Evolutionary conservation across 2,329 filamentous ascomycete genomes (phyloP), one percentile per base, ranked within the genome.

Genomic region (Botrytis medusae): DNA sequence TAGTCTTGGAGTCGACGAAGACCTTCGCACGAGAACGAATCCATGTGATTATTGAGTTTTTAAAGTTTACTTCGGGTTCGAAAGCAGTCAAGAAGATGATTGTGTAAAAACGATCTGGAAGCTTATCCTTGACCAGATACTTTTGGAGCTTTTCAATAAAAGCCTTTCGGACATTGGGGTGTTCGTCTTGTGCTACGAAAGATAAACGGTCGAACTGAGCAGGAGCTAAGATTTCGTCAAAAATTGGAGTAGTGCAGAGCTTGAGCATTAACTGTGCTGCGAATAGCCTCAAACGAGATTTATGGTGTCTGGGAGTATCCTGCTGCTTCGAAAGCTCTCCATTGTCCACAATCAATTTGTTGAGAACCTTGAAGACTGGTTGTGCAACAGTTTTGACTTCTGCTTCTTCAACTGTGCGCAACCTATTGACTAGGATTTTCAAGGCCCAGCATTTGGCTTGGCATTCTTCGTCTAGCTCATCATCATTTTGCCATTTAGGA

Each of bases 111-210:
- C 95, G 90, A 20, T 87, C 85, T 1, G 89, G 87, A 3, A 97
- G 86, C 77, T 87, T 90, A 72, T 88, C 88, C 71, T 92, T 89
- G 16, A 92, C 92, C 7, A 98, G 88, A 79, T 97, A 95, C 83
- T 97, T 98, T 83, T 97, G 96, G 59, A 99, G 85, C 78, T 95
- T 94, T 79, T 91, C 90, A 71, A 96, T 87, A 79, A 99, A 98
- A 2, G 88, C 89, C 64, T 87, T 88, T 48, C 96, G 91, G 42
- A 98, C 94, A 76, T 91, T 87, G 2, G 88, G 84, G 68, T 92
- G 86, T 9, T 87, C 86, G 79, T 98, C 95, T 80, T 98, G 95
- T 2, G 92, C 89, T 20, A 97, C 88, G 74, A 93, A 87, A 0
- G 94, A 92, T 18, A 99, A 87, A 42, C 89, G 87, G 80, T 97